Base-by-base conservation (phyloP, 179 eudicot genomes). In the Camellia oleifera region DNA sequence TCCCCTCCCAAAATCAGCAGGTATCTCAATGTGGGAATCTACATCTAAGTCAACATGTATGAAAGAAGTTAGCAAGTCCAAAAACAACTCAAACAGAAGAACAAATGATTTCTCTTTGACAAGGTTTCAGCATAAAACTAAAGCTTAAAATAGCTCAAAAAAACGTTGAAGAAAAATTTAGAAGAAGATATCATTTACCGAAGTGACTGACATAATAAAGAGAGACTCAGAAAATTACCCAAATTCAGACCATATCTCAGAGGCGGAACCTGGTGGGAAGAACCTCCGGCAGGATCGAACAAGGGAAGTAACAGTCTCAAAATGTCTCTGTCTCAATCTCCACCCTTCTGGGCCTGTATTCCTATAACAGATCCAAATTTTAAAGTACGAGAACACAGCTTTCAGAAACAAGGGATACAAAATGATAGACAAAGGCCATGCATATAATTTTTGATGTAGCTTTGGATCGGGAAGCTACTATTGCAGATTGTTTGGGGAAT, bases 341-440 rank as follows among this genome's bases (percentile, higher is more conserved):
- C 98, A 96, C 62, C 99, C 99, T 88, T 96, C 99, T 74, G 98
- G 98, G 83, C 99, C 98, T 54, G 97, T 91, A 83, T 86, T 89
- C 86, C 99, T 96, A 86, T 58, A 84, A 78, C 69, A 82, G 5
- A 78, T 61, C 42, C 45, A 66, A 42, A 69, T 81, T 76, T 64
- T 32, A 69, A 70, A 61, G 68, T 79, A 78, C 57, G 23, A 68
- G 45, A 15, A 9, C 57, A 54, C 80, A 23, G 45, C 52, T 78
- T 74, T 75, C 56, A 72, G 44, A 78, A 77, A 69, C 69, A 44
- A 8, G 69, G 63, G n/a, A 69, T 14, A 26, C 40, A 61, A 62
- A 75, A 74, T 40, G 20, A 58, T 8, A 62, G 54, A 42, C 10
- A 53, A 63, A 14, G 1, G 40, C 15, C 50, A 18, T n/a, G 57